These are phyloP conservation scores for Oxytropis ochrocephala DNA, from an alignment of 306 rosid genomes.

Conservation along the genomic window DNA sequence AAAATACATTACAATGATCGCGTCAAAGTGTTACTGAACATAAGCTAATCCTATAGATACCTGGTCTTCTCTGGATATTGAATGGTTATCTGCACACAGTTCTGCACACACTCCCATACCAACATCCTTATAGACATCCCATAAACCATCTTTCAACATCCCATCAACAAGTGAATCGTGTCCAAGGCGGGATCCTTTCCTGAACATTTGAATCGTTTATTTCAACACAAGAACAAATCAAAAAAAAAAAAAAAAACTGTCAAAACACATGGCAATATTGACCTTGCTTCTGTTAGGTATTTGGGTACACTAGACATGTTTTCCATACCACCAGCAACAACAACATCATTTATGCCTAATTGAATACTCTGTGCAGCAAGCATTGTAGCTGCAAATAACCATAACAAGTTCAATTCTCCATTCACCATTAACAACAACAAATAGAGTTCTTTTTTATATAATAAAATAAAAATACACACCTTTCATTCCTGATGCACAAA, in stretches of 20 bases:
- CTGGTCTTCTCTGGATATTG: constrained; percentile 81
- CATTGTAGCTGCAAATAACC: constrained; percentile 66
- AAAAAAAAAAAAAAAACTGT: constrained; percentile 6
- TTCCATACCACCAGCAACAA: constrained; percentile 99
- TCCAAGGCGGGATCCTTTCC: constrained; percentile 98
- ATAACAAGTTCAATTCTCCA: not conserved
- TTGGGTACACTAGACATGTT: constrained; percentile 95
- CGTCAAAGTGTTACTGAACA: not conserved
- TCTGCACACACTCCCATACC: constrained; percentile 99
- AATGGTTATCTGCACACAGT: constrained; percentile 82
- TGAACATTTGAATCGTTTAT: constrained; percentile 40
- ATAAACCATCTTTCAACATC: constrained; percentile 91
- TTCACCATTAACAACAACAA: not conserved
- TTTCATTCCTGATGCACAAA: constrained; percentile 98
- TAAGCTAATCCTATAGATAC: constrained; percentile 29
- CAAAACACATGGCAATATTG: constrained; percentile 14
- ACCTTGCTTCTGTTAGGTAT: constrained; percentile 97
- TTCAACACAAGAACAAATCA: constrained; percentile 4
- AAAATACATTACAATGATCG: not conserved
- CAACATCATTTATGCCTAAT: constrained; percentile 85
- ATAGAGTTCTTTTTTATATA: not conserved
- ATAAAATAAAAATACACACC: constrained; percentile 34
- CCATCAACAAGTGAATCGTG: constrained; percentile 98
- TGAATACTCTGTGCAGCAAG: constrained; percentile 99
- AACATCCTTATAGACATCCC: constrained; percentile 83